phyloP scores from a whole-genome alignment of 176 grass and related monocot genomes.

The Rhipidocladum racemiflorum region DNA sequence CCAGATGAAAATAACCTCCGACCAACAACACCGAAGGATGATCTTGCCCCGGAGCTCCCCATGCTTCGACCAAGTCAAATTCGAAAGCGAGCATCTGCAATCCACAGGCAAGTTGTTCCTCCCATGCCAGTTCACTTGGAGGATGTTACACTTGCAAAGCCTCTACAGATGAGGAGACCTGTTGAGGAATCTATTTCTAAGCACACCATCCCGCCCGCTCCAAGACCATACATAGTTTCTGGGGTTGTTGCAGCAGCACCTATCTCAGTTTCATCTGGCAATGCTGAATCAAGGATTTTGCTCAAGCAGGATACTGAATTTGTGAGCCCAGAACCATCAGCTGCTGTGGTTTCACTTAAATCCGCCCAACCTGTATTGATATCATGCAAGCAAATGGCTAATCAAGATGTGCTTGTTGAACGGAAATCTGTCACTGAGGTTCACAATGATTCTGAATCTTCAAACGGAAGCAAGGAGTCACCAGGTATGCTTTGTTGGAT shows the following conservation, averaged over 20 bases:
- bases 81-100: constrained; percentile 39
- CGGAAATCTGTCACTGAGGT: constrained; percentile 26
- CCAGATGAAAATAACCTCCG: constrained; percentile 44
- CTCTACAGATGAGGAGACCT: constrained; percentile 58
- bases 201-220: constrained; percentile 6
- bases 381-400: constrained; percentile 23
- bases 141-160: constrained; percentile 53
- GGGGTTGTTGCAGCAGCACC: constrained; percentile 40
- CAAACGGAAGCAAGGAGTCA: constrained; percentile 26
- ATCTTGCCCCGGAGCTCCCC: constrained; percentile 43
- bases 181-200: constrained; percentile 35
- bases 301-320: constrained; percentile 8
- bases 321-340: constrained; percentile 24
- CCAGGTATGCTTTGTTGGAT: constrained; percentile 42
- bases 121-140: constrained; percentile 37
- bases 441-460: constrained; percentile 29
- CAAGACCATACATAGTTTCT: constrained; percentile 38
- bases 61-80: constrained; percentile 36
- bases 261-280: constrained; percentile 33
- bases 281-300: constrained; percentile 25
- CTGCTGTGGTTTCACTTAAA: constrained; percentile 19
- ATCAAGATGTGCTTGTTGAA: constrained; percentile 23
- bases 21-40: constrained; percentile 34
- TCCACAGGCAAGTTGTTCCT: constrained; percentile 28
- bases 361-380: constrained; percentile 4